Base-by-base conservation (phyloP, 2,329 filamentous ascomycete genomes). In the Exophiala lecanii-corni region DNA sequence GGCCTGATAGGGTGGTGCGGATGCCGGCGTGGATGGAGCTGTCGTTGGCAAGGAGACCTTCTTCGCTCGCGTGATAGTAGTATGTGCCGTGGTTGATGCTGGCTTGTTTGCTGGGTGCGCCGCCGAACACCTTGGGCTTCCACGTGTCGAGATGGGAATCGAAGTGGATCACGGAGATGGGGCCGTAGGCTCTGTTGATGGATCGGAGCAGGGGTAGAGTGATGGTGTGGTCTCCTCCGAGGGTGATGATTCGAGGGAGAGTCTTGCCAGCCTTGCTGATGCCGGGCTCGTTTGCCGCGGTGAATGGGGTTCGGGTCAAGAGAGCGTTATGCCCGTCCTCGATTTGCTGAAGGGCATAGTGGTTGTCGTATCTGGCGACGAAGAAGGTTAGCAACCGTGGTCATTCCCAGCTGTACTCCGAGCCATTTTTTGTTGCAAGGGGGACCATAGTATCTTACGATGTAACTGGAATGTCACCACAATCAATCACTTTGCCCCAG, bases 11-110 rank as follows among this genome's bases (percentile, higher is more conserved):
- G 2, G 86, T 92, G 0, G 87, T 92, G 43, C 87, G 80, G 62
- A 94, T 92, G 28, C 87, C 87, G 12, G 86, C 87, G 62, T 94
- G 87, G 64, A 94, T 89, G 66, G 89, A 91, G 54, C 79, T 84
- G 69, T 92, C 84, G 59, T 92, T 94, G 50, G 74, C 74, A 15
- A 94, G 71, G 12, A 92, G 71, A 2, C 87, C 87, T 61, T 92
- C 86, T 65, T 81, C 78, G 1, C 82, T 68, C 0, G 86, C 87
- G 61, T 91, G 85, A 67, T 83, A 92, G 68, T 94, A 94, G 70
- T 92, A 92, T 1, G 86, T 92, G 31, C 87, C 87, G 67, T 92
- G 86, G 67, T 92, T 94, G 68, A 94, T 82, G 51, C 75, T 75
- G 15, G 87, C 86, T 28, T 81, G 78, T 48, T 89, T 76, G 19